These are phyloP conservation scores for Cydonia oblonga DNA, from an alignment of 331 rosid genomes.

Conservation along the genomic window DNA sequence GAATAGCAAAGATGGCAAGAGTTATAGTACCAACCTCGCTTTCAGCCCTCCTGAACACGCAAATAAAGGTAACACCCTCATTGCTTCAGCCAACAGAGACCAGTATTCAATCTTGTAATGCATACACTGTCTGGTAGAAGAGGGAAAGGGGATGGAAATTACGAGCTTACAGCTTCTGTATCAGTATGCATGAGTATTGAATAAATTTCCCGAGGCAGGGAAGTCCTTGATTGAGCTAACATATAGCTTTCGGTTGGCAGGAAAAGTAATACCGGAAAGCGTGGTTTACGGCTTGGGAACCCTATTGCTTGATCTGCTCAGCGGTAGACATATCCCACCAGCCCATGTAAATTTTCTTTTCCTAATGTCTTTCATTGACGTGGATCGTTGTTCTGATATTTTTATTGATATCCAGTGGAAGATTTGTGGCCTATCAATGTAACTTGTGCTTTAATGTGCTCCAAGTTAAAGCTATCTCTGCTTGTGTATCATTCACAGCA, in stretches of 20 bases:
- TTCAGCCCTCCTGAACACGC: slow-evolving; percentile 72
- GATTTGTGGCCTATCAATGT: neutral
- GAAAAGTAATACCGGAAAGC: slow-evolving; percentile 75
- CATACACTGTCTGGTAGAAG: neutral
- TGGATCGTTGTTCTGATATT: slow-evolving; percentile 4
- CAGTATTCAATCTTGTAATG: neutral
- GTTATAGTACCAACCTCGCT: slow-evolving; percentile 57
- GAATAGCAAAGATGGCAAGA: slow-evolving; percentile 75
- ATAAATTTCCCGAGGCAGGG: neutral
- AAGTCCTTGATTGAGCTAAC: neutral
- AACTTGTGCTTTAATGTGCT: neutral
- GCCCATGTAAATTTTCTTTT: slow-evolving; percentile 50
- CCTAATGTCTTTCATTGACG: neutral
- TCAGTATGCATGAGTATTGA: neutral
- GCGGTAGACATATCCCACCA: slow-evolving; percentile 88
- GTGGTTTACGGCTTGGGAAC: slow-evolving; percentile 84
- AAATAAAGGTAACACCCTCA: slow-evolving; percentile 41
- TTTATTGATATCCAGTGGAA: neutral
- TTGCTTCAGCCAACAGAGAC: neutral
- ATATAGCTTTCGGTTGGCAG: slow-evolving; percentile 29
- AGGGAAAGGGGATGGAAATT: neutral
- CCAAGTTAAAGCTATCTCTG: neutral
- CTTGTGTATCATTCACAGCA: neutral
- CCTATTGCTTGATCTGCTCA: slow-evolving; percentile 81
- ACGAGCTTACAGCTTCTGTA: neutral